Evolutionary conservation across 2,329 filamentous ascomycete species (phyloP).

Genomic region (Orbilia blumenaviensis): DNA sequence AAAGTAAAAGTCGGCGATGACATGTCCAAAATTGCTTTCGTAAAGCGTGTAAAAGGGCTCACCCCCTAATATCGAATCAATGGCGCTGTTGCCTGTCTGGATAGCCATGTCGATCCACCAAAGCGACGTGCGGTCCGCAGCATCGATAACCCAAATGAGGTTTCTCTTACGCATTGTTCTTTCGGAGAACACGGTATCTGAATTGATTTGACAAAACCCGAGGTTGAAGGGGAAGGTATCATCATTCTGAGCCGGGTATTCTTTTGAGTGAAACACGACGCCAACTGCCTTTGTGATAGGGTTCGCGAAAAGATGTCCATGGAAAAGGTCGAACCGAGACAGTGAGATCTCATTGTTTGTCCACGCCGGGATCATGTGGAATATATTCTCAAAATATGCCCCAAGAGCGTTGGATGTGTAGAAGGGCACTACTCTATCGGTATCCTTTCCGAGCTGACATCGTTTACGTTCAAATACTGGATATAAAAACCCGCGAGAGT

Average conservation of each 20-base stretch:
- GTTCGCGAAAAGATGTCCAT: slow-evolving; percentile 39
- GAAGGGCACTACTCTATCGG: slow-evolving; percentile 24
- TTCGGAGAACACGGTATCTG: slow-evolving; percentile 11
- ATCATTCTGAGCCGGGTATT: slow-evolving; percentile 26
- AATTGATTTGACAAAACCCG: slow-evolving; percentile 35
- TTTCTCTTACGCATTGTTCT: slow-evolving; percentile 40
- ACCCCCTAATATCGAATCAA: slow-evolving; percentile 27
- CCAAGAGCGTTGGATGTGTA: not conserved
- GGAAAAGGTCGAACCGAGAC: slow-evolving; percentile 50
- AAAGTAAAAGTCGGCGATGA: slow-evolving; percentile 43
- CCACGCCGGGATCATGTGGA: slow-evolving; percentile 28
- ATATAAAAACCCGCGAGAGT: slow-evolving; percentile 19
- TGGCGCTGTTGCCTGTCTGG: not conserved
- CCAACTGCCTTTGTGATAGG: not conserved
- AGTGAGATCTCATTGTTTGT: slow-evolving; percentile 15
- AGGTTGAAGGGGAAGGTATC: slow-evolving; percentile 36
- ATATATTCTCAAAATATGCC: slow-evolving; percentile 21
- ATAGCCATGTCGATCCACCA: slow-evolving; percentile 44
- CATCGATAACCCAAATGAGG: slow-evolving; percentile 32
- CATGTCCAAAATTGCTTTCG: slow-evolving; percentile 16
- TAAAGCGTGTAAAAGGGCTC: slow-evolving; percentile 41
- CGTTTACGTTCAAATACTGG: slow-evolving; percentile 18
- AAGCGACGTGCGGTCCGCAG: not conserved
- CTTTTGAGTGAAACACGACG: slow-evolving; percentile 38
- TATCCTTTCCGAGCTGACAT: slow-evolving; percentile 36